These are phyloP conservation scores for Xylaria multiplex DNA, from an alignment of 2,329 filamentous ascomycete genomes.

Conservation along the genomic window DNA sequence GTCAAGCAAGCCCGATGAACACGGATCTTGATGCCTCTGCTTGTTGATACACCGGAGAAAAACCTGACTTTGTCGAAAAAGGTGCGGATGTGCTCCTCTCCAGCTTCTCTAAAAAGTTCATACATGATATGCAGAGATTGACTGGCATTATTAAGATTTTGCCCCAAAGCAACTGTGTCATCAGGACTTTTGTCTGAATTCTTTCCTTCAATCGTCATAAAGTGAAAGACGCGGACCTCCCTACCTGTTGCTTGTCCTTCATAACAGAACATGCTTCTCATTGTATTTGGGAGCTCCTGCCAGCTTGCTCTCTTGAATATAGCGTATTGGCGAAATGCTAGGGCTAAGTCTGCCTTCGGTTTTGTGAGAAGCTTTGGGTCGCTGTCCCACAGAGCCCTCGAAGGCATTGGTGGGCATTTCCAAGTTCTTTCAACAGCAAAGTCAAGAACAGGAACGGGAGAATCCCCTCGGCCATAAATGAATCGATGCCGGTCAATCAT, in stretches of 20 bases:
- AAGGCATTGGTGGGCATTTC: constrained; percentile 17
- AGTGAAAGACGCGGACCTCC: constrained; percentile 16
- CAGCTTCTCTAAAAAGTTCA: constrained; percentile 20
- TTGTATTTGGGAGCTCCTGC: neutral
- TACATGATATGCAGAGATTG: constrained; percentile 19
- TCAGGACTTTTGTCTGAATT: neutral
- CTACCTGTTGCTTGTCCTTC: neutral
- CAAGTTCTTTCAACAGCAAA: constrained; percentile 7
- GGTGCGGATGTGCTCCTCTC: neutral
- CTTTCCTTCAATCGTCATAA: constrained; percentile 10
- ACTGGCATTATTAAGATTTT: constrained; percentile 14
- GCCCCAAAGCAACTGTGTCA: neutral
- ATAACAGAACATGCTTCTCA: constrained; percentile 1
- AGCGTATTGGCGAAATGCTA: neutral
- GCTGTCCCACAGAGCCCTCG: neutral
- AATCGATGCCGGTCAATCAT: constrained; percentile 17
- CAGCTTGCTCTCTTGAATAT: neutral
- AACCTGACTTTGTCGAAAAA: constrained; percentile 8
- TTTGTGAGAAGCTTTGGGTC: neutral
- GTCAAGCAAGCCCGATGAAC: constrained; percentile 2
- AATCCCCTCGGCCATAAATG: neutral
- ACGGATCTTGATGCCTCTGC: neutral
- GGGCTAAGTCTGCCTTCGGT: constrained; percentile 5
- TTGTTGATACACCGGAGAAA: neutral
- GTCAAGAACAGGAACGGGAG: neutral